Evolutionary conservation across 805 yeast species (phyloP), one percentile per base, ranked within the genome.

Genomic region (Candida namnaoensis): DNA sequence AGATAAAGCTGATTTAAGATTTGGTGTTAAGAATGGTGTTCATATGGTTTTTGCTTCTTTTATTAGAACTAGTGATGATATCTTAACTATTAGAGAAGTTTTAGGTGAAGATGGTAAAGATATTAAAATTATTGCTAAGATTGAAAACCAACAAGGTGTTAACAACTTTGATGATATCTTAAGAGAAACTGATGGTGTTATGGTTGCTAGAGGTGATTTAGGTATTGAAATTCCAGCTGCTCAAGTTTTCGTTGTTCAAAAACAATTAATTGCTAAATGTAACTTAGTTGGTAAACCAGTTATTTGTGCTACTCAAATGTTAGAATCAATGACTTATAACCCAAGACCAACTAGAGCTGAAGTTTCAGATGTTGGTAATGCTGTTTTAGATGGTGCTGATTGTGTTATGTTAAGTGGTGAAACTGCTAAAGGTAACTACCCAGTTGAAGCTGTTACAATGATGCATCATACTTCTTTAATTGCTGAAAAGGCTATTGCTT

Each of bases 281-380:
- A 95, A 93, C 82, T 74, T 91, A 65, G 98, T 96, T 54, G 99
- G 97, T 68, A 93, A 93, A 81, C 99, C 99, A 62, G 97, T 88
- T 56, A 88, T 93, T 66, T 93, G 99, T 76, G 99, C 99, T 53
- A 93, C 99, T 52, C 99, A 93, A 75, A 93, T 93, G 99, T 82
- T 93, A 68, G 99, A 93, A 74, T 88, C 97, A 46, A 93, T 93
- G 99, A 93, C 98, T 47, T 88, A 84, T 74, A 93, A 93, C 84
- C 99, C 99, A 68, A 85, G 99, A 72, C 99, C 99, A 71, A 93
- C 99, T 66, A 86, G 99, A 76, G 99, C 99, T 56, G 99, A 93
- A 75, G 99, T 93, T 47, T 83, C 95, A 44, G 99, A 93, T 69
- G 99, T 93, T 51, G 99, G 99, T 73, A 93, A 93, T 71, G 99